Evolutionary conservation across 2,329 filamentous ascomycete genomes (phyloP).

Genomic region (Colletotrichum australisinense): DNA sequence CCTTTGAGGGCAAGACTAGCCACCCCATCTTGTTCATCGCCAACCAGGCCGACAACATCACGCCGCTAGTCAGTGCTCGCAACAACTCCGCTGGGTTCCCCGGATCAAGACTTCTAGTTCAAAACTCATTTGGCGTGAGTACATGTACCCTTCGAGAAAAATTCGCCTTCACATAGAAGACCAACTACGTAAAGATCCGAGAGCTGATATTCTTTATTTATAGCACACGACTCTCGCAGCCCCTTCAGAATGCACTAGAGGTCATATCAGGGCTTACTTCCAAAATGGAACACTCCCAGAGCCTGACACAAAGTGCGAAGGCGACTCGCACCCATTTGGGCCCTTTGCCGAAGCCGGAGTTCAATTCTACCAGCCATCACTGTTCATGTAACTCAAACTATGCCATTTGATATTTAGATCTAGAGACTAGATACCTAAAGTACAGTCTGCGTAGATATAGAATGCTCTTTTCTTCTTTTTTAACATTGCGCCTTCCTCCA

Average conservation of each 20-base stretch:
- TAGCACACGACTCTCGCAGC: conserved; percentile 63
- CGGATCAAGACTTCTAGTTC: conserved; percentile 57
- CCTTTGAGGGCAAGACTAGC: conserved; percentile 48
- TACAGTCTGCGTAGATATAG: not conserved
- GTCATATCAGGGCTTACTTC: conserved; percentile 56
- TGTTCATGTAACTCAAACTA: not conserved
- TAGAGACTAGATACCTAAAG: not conserved
- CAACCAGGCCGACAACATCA: conserved; percentile 59
- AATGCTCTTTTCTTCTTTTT: no score
- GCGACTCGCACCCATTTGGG: conserved; percentile 56
- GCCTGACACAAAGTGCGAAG: conserved; percentile 57
- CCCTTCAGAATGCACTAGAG: conserved; percentile 56
- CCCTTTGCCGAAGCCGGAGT: not conserved
- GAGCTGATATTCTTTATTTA: not conserved
- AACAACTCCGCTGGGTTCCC: conserved; percentile 57
- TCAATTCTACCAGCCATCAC: not conserved
- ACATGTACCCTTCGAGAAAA: no score
- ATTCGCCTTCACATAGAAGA: not conserved
- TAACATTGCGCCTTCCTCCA: not conserved
- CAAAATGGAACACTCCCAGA: conserved; percentile 57
- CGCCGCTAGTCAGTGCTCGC: conserved; percentile 57
- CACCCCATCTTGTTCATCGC: conserved; percentile 59
- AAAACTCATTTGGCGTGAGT: conserved; percentile 63
- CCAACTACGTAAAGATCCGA: not conserved
- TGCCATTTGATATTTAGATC: not conserved